These are phyloP conservation scores for Populus tremula DNA, from an alignment of 345 rosid genomes.

Conservation along the genomic window DNA sequence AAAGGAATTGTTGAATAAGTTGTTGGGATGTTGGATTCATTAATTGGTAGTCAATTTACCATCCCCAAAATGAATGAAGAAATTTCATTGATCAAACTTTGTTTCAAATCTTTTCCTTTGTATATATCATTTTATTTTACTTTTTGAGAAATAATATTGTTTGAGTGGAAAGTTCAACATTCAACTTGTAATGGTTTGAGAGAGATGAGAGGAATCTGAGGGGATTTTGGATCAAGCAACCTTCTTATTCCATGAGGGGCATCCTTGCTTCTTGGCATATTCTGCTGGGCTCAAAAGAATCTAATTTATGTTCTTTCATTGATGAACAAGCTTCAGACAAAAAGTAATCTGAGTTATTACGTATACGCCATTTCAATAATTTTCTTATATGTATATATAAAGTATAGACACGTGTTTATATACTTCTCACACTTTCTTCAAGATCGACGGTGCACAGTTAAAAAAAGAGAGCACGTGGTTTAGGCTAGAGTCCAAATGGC, in stretches of 20 bases:
- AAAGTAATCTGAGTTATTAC: too few relatives aligned
- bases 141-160: not conserved
- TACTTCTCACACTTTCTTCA: too few relatives aligned
- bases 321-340: not conserved
- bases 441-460: too few relatives aligned
- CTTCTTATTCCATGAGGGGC: not conserved
- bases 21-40: not conserved
- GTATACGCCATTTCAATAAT: too few relatives aligned
- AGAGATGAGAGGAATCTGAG: not conserved
- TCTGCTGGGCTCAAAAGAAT: not conserved
- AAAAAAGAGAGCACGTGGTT: too few relatives aligned
- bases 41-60: not conserved
- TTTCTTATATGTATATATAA: too few relatives aligned
- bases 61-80: not conserved
- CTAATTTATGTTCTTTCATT: not conserved
- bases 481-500: too few relatives aligned
- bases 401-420: too few relatives aligned
- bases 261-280: conserved; percentile 13
- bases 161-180: too few relatives aligned
- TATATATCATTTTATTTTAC: too few relatives aligned
- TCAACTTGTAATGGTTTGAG: not conserved
- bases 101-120: not conserved
- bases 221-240: not conserved
- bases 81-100: not conserved
- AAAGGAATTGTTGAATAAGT: conserved; percentile 18